A percentile compares a stretch with the other conserved stretches of the same genome.
These are phyloP conservation scores for Mycosphaerella arachidis DNA, from an alignment of 2,329 filamentous ascomycete species.

Conservation along the genomic window DNA sequence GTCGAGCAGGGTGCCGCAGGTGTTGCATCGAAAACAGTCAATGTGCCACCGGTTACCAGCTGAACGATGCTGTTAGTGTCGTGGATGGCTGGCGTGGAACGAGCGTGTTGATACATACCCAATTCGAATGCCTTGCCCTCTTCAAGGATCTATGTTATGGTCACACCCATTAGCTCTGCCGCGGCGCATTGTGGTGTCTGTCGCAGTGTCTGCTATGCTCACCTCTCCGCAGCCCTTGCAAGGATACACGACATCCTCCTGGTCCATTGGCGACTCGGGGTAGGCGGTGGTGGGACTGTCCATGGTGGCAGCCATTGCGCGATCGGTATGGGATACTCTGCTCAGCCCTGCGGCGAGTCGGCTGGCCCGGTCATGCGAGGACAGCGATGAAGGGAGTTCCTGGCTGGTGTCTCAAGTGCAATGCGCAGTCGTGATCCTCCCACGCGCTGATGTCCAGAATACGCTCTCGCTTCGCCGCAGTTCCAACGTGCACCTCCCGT, in stretches of 20 bases:
- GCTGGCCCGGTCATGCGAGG: conserved; percentile 5
- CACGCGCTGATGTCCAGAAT: too few species aligned
- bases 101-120: conserved; percentile 51
- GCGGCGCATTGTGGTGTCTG: background rate
- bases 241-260: conserved; percentile 74
- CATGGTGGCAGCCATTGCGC: conserved; percentile 34
- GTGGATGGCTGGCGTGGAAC: background rate
- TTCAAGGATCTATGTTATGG: conserved; percentile 70
- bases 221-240: conserved; percentile 94
- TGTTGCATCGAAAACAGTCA: conserved; percentile 80
- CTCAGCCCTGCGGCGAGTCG: conserved; percentile 7
- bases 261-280: conserved; percentile 63
- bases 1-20: conserved; percentile 90
- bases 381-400: background rate
- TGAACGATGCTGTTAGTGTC: conserved; percentile 12
- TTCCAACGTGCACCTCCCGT: background rate
- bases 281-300: conserved; percentile 59
- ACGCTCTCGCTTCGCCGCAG: background rate
- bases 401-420: background rate
- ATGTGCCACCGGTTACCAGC: conserved; percentile 61
- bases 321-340: conserved; percentile 7
- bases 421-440: background rate
- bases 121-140: conserved; percentile 98
- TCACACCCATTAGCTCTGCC: conserved; percentile 6
- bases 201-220: conserved; percentile 22